Conservation (phyloP, 768 basidiomycete species). For the Vararia minispora region DNA sequence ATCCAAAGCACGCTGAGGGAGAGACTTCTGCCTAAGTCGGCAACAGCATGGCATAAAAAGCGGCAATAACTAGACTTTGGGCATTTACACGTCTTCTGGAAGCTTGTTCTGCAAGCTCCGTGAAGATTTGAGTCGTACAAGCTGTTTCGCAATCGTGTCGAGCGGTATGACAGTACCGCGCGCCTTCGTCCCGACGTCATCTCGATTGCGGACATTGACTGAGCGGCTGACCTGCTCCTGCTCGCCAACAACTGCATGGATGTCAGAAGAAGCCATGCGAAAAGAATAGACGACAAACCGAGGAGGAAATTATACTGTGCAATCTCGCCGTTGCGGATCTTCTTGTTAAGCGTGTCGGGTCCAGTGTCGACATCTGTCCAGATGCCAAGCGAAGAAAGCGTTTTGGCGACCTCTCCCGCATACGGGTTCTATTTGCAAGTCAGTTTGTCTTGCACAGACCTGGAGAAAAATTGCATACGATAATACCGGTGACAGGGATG, state of each 20-base stretch:
- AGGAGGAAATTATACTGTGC: constrained; percentile 98
- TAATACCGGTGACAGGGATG: constrained; percentile 84
- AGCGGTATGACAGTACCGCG: constrained; percentile 67
- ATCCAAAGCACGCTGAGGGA: no score
- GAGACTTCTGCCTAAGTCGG: no score
- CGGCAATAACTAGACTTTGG: no score
- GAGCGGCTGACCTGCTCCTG: constrained; percentile 79
- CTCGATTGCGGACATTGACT: constrained; percentile 93
- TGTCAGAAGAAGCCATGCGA: constrained; percentile 1
- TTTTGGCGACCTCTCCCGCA: constrained; percentile 67
- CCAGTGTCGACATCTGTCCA: constrained; percentile 91
- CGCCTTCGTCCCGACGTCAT: constrained; percentile 81
- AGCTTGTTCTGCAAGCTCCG: constrained; percentile 45
- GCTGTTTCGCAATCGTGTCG: constrained; percentile 56
- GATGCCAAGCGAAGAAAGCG: constrained; percentile 56
- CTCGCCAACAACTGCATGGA: constrained; percentile 75
- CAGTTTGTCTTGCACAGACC: no score
- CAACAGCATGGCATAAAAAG: no score
- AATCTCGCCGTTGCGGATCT: constrained; percentile 94
- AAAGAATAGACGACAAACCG: constrained; percentile 41
- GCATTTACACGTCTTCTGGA: no score
- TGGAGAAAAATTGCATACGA: constrained; percentile 56
- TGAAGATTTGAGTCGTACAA: constrained; percentile 59
- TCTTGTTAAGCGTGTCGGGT: constrained; percentile 89
- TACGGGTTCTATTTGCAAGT: constrained; percentile 91